phyloP scores from a whole-genome alignment of 2,329 filamentous ascomycete genomes.

The Huntiella savannae region DNA sequence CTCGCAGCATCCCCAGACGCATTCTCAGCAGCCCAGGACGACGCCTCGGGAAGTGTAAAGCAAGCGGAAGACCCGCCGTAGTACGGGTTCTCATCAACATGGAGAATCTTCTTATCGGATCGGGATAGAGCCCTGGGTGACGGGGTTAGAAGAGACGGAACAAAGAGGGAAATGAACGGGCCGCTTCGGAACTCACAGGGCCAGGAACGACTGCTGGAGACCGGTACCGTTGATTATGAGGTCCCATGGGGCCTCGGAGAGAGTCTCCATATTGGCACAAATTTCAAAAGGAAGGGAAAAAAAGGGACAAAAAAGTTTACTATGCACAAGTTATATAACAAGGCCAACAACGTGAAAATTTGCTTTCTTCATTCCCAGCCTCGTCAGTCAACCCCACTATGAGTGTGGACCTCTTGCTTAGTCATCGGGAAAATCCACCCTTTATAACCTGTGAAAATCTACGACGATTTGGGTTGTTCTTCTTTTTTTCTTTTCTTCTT shows the following conservation, averaged over 20 bases:
- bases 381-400: conserved; percentile 4
- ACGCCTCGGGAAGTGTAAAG: conserved; percentile 63
- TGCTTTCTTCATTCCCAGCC: conserved; percentile 3
- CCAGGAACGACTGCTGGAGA: conserved; percentile 59
- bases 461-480: conserved; percentile 18
- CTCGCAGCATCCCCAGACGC: conserved; percentile 16
- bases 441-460: neutral
- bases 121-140: conserved; percentile 65
- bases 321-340: neutral
- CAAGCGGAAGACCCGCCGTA: conserved; percentile 79
- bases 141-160: conserved; percentile 17
- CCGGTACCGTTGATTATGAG: conserved; percentile 63
- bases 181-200: conserved; percentile 38
- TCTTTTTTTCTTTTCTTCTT: conserved; percentile 18
- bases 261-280: conserved; percentile 43
- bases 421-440: conserved; percentile 1
- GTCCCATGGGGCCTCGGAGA: conserved; percentile 60
- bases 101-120: conserved; percentile 77
- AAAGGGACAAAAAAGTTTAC: neutral
- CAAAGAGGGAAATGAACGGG: conserved; percentile 14
- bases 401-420: conserved; percentile 3
- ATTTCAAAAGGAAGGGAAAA: neutral
- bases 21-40: conserved; percentile 38
- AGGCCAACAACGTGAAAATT: neutral
- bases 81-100: conserved; percentile 71